Evolutionary conservation across 202 grass and related monocot species (phyloP), one percentile per base, ranked within the genome.

Genomic region (Panicum virgatum): DNA sequence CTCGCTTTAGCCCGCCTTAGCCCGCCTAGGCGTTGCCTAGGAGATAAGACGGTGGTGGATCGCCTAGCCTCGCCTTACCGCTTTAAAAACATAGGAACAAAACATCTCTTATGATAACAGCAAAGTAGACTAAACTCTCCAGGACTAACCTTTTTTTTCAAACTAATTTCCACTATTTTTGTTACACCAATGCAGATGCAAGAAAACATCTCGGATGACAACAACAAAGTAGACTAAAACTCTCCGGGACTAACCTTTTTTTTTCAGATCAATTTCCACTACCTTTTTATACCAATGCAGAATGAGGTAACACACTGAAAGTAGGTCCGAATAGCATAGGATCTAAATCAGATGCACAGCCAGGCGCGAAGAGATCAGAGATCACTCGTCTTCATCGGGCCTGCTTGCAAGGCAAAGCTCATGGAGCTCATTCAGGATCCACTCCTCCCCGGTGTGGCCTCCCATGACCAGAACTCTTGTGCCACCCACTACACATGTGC

Each of bases 401-500:
- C 88, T 89, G 69, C 92, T 97, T 43, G 90, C 81, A 6, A 97
- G 85, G 61, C 94, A 97, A 40, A 97, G 82, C 78, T 97, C 94
- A 86, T 97, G 94, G 34, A 97, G 82, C 66, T 97, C 94, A 39
- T 94, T 97, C 46, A 97, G 92, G 52, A 94, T 94, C 91, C 94
- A 97, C 71, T 97, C 94, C 86, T 97, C 94, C 11, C 94, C 94
- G 0, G 91, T 97, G 46, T 82, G 83, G 11, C 94, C 94, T 8
- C 94, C 94, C 12, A 97, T 82, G 8, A 97, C 91, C 2, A 97
- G 79, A 62, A 94, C 87, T 53, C 92, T 84, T 30, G 94, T 97
- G 10, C 94, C 94, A 6, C 89, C 94, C 3, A 97, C 92, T 13
- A 97, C 94, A 52, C 94, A 94, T 30, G 92, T 94, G 67, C 94